phyloP scores from a whole-genome alignment of 768 basidiomycete species.

The Pulveroboletus sp. region DNA sequence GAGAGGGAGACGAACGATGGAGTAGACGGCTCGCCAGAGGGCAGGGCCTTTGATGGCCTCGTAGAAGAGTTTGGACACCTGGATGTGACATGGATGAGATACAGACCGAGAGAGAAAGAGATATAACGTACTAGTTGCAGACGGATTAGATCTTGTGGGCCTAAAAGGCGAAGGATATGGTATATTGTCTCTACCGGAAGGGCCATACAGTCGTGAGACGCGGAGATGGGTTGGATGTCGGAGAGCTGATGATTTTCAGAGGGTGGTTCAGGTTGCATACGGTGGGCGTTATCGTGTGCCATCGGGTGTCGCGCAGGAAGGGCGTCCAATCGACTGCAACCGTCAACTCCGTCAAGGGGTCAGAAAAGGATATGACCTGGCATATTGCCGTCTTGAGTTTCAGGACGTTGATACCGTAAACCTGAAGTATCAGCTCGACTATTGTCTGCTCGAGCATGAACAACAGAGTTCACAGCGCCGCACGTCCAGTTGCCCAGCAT shows the following conservation, averaged over 20 bases:
- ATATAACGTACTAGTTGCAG: slow-evolving; percentile 10
- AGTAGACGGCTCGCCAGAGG: slow-evolving; percentile 14
- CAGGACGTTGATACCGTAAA: too few species aligned
- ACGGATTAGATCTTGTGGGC: slow-evolving; percentile 13
- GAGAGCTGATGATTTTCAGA: neutral
- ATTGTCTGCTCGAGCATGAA: too few species aligned
- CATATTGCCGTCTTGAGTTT: too few species aligned
- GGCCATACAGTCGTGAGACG: neutral
- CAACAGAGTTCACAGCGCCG: too few species aligned
- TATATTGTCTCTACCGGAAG: slow-evolving; percentile 18
- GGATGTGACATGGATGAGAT: neutral
- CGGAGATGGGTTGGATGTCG: neutral
- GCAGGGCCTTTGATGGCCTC: slow-evolving; percentile 7
- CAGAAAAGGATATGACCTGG: too few species aligned
- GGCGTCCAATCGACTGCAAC: too few species aligned
- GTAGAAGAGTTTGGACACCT: slow-evolving; percentile 16
- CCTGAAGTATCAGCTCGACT: too few species aligned
- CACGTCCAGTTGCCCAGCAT: too few species aligned
- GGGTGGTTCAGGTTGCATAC: neutral
- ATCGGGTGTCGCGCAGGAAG: neutral
- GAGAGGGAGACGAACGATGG: slow-evolving; percentile 9
- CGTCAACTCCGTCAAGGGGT: too few species aligned
- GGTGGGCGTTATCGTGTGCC: slow-evolving; percentile 4
- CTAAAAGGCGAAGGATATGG: slow-evolving; percentile 4
- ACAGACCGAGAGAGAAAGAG: too few species aligned